phyloP scores from a whole-genome alignment of 1,139 yeast species.

The Kazachstania sp. region DNA sequence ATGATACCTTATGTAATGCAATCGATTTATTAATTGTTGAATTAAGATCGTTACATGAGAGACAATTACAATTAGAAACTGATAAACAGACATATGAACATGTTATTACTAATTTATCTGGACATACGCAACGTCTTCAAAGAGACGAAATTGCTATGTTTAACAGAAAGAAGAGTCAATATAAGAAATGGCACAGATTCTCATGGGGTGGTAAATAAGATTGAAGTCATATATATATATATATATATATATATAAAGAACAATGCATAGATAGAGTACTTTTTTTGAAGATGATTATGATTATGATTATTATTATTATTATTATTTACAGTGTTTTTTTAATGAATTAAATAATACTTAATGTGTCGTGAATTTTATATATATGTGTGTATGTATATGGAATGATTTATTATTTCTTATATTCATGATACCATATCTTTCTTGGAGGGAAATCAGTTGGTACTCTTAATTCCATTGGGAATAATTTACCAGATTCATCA shows the following conservation, averaged over 20 bases:
- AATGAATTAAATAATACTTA: background rate
- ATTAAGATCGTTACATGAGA: conserved; percentile 13
- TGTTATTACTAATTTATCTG: conserved; percentile 28
- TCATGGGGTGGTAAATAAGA: conserved; percentile 16
- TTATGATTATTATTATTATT: background rate
- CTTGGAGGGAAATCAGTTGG: conserved; percentile 93
- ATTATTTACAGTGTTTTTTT: background rate
- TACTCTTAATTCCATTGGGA: conserved; percentile 71
- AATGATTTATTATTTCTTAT: conserved; percentile 3
- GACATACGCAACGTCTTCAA: conserved; percentile 30
- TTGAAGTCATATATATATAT: background rate
- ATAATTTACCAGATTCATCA: conserved; percentile 36
- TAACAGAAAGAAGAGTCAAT: conserved; percentile 18
- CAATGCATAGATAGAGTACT: background rate
- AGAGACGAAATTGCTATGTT: conserved; percentile 28
- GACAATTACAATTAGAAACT: conserved; percentile 15
- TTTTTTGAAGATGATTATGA: background rate
- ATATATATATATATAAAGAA: no score
- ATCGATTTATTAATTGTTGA: conserved; percentile 18
- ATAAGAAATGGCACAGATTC: conserved; percentile 16
- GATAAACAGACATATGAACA: conserved; percentile 28
- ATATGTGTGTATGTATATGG: background rate
- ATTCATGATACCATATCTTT: conserved; percentile 25
- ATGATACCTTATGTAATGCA: conserved; percentile 23
- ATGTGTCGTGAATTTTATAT: background rate